Conservation (phyloP, 345 rosid genomes). For the Melaleuca quinquenervia region DNA sequence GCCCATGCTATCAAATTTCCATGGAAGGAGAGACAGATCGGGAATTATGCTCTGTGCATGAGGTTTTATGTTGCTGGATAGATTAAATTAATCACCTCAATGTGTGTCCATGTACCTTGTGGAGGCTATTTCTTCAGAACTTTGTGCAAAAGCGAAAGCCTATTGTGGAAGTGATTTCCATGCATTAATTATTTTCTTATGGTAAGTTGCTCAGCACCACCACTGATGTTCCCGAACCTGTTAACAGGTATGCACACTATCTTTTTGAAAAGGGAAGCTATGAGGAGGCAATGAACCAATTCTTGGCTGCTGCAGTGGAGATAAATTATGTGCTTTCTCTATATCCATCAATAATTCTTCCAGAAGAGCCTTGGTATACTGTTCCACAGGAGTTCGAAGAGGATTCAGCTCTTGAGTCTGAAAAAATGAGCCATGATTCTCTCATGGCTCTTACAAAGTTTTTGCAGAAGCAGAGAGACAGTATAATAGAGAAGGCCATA, state of each 20-base stretch:
- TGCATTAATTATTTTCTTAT: neutral
- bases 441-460: conserved; percentile 91
- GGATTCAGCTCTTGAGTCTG: conserved; percentile 56
- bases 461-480: conserved; percentile 67
- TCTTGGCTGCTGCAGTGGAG: conserved; percentile 88
- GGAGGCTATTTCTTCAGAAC: neutral
- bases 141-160: neutral
- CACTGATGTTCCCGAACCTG: neutral
- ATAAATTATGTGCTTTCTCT: conserved; percentile 76
- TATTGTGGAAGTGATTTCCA: neutral
- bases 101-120: neutral
- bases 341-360: conserved; percentile 72
- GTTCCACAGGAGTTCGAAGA: conserved; percentile 68
- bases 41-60: neutral
- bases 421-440: conserved; percentile 85
- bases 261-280: conserved; percentile 82
- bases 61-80: neutral
- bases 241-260: conserved; percentile 72
- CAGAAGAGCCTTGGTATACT: conserved; percentile 40
- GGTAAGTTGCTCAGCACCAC: neutral
- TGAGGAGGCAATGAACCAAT: conserved; percentile 94
- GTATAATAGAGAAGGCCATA: conserved; percentile 73
- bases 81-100: neutral
- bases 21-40: neutral
- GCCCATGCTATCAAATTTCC: neutral